A percentile compares a stretch with the other conserved stretches of the same genome.
Conservation (phyloP, 75 land plant species). For the Pinus tabuliformis region DNA sequence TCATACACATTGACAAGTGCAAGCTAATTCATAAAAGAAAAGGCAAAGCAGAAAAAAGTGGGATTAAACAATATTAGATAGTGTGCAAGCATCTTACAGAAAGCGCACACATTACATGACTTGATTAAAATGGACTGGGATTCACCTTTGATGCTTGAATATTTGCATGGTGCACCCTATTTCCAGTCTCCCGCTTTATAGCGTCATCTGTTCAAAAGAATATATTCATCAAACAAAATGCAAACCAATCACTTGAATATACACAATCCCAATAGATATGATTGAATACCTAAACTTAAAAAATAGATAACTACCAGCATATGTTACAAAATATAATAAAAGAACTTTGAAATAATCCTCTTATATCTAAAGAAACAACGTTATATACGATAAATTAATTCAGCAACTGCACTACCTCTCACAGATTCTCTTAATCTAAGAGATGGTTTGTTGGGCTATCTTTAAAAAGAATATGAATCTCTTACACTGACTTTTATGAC, state of each 20-base stretch:
- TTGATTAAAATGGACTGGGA: not conserved
- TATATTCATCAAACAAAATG: conserved; percentile 1
- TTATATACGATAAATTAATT: not conserved
- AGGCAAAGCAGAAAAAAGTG: not conserved
- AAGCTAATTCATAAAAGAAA: not conserved
- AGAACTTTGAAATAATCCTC: not conserved
- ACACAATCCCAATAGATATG: not conserved
- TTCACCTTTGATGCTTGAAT: conserved; percentile 94
- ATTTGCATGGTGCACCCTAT: conserved; percentile 84
- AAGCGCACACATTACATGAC: not conserved
- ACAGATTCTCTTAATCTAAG: not conserved
- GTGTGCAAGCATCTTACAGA: not conserved
- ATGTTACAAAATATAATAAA: not conserved
- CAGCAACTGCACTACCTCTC: not conserved
- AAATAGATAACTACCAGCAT: not conserved
- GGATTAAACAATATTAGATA: not conserved
- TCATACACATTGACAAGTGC: not conserved
- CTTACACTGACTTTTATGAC: not conserved
- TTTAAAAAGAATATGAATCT: too few species aligned
- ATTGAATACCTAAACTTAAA: not conserved
- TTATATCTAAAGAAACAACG: not conserved
- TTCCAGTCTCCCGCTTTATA: conserved; percentile 83
- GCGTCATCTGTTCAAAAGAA: conserved; percentile 63
- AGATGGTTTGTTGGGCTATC: too few species aligned
- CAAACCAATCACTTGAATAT: not conserved